phyloP scores from a whole-genome alignment of 78 protist genomes.

The Speleostelium caveatum region DNA sequence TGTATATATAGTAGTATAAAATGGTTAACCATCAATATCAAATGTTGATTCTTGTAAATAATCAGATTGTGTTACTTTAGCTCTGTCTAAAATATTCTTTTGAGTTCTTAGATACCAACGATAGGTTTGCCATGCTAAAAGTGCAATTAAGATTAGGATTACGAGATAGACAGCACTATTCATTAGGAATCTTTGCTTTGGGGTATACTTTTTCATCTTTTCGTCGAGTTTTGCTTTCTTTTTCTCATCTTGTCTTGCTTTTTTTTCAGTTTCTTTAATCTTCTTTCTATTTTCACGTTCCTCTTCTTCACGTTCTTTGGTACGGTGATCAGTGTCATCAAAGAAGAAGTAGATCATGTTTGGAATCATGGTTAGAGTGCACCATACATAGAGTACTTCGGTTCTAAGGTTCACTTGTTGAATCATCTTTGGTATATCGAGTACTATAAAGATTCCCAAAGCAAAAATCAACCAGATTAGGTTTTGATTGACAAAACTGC shows the following conservation, averaged over 20 bases:
- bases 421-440: conserved; percentile 78
- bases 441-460: conserved; percentile 48
- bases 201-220: conserved; percentile 52
- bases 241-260: conserved; percentile 41
- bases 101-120: conserved; percentile 78
- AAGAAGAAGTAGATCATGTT: conserved; percentile 49
- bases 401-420: conserved; percentile 61
- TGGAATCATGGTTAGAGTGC: conserved; percentile 71
- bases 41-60: not conserved
- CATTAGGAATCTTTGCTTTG: conserved; percentile 23
- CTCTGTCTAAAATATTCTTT: conserved; percentile 56
- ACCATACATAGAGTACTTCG: conserved; percentile 71
- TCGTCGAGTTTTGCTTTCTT: conserved; percentile 20
- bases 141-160: conserved; percentile 2
- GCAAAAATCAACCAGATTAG: conserved; percentile 55
- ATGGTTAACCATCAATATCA: conserved; percentile 28
- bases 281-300: conserved; percentile 37
- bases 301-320: conserved; percentile 54
- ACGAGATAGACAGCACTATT: conserved; percentile 35
- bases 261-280: conserved; percentile 38
- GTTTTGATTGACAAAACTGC: conserved; percentile 62
- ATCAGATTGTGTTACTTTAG: not conserved
- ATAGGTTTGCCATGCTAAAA: conserved; percentile 71
- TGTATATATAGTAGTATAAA: too few relatives aligned
- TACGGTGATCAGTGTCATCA: conserved; percentile 59